phyloP scores from a whole-genome alignment of 2,329 filamentous ascomycete species.

The Colletotrichum sp. region DNA sequence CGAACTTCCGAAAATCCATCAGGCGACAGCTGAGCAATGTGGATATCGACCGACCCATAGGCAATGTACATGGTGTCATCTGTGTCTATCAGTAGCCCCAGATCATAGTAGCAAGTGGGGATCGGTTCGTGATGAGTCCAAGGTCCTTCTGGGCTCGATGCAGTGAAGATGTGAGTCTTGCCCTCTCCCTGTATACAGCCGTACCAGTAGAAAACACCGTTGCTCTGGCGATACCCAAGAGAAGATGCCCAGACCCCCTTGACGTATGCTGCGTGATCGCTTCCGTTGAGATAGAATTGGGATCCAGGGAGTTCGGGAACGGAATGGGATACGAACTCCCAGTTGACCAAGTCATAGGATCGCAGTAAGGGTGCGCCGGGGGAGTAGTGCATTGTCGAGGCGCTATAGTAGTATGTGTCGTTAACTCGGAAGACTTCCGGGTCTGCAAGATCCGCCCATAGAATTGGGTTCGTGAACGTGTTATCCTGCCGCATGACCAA shows the following conservation, averaged over 20 bases:
- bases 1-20: conserved; percentile 48
- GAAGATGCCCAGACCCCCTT: conserved; percentile 62
- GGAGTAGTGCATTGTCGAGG: conserved; percentile 57
- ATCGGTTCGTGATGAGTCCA: neutral
- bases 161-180: conserved; percentile 17
- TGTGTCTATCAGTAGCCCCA: conserved; percentile 49
- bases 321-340: conserved; percentile 44
- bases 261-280: conserved; percentile 47
- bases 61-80: conserved; percentile 54
- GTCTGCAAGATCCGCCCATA: conserved; percentile 57
- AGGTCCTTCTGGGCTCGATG: conserved; percentile 23
- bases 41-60: conserved; percentile 45
- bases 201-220: conserved; percentile 17
- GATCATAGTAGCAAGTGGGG: conserved; percentile 49
- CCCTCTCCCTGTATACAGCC: conserved; percentile 5
- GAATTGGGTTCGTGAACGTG: conserved; percentile 48
- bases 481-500: neutral
- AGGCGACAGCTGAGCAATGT: conserved; percentile 45
- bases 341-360: conserved; percentile 56
- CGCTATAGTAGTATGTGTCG: conserved; percentile 54
- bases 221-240: conserved; percentile 41
- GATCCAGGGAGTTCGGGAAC: conserved; percentile 41
- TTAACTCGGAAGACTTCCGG: conserved; percentile 53
- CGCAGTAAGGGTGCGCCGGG: conserved; percentile 57
- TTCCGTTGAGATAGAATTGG: conserved; percentile 46